Evolutionary conservation across 805 yeast species (phyloP), one percentile per base, ranked within the genome.

Genomic region (Cyberlindnera saturnus): DNA sequence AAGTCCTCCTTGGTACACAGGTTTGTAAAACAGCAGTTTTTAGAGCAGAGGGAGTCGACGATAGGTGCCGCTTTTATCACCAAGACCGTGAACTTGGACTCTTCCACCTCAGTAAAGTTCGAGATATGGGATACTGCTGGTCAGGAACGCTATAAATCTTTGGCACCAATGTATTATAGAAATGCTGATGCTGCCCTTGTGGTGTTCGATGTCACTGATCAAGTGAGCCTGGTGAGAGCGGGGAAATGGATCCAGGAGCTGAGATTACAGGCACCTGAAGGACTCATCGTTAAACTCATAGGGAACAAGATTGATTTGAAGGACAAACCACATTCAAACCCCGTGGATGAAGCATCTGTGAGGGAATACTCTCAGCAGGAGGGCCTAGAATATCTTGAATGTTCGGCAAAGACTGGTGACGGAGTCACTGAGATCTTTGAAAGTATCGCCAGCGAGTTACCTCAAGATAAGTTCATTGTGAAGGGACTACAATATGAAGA

Each of bases 61-160:
- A 93, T 93, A 43, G 99, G 99, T n/a, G 99, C 99, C 4, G 99
- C 98, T 0, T 93, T 91, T 63, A 74, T 93, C 33, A 87, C 97
- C 15, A 95, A 89, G 60, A 80, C 84, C 10, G 70, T 85, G 11
- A 69, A 69, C 10, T 50, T 78, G 7, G 75, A 69, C 41, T 52
- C 61, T 14, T 59, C 67, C 48, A 64, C 74, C 32, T 66, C 65
- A 32, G 73, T 63, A 45, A 67, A 60, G 61, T 81, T 63, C 41
- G 78, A 73, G 49, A 73, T 73, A 31, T 73, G 78, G 74, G 99
- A 91, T 61, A 91, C 99, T 13, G 99, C 99, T 0, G 99, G 99
- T 20, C 99, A 85, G 60, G 95, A 85, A 59, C 70, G 95, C 39
- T 86, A 86, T 67, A 86, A 83, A 56, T 81, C 87, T 16, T 64